phyloP scores from a whole-genome alignment of 148 eudicot species.

The Salicornia ramosissima region DNA sequence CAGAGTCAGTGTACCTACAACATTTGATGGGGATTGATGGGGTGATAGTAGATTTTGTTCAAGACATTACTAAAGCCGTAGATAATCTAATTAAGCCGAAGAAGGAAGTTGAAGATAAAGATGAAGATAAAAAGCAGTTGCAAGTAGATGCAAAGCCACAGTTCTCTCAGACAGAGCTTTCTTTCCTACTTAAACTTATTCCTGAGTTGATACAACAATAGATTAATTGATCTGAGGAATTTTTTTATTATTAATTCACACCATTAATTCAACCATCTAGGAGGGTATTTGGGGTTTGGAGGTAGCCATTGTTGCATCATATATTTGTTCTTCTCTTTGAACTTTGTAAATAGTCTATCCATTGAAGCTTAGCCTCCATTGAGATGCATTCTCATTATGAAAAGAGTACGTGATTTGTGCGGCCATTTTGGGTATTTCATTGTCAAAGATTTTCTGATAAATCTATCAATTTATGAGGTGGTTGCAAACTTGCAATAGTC shows the following conservation, averaged over 20 bases:
- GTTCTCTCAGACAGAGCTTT: conserved; percentile 42
- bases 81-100: conserved; percentile 26
- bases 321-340: background rate
- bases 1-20: conserved; percentile 36
- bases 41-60: conserved; percentile 34
- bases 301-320: conserved; percentile 7
- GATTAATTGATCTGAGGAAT: background rate
- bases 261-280: no score
- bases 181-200: conserved; percentile 49
- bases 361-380: conserved; percentile 15
- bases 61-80: conserved; percentile 29
- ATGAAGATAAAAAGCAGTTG: conserved; percentile 2
- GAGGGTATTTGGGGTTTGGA: background rate
- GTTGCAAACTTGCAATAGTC: no score
- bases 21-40: conserved; percentile 39
- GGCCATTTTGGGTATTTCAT: background rate
- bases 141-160: conserved; percentile 26
- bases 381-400: background rate
- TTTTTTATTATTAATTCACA: background rate
- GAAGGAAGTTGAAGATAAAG: conserved; percentile 3
- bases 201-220: conserved; percentile 44
- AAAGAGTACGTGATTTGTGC: background rate
- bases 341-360: conserved; percentile 14
- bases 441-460: no score
- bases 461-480: no score